Percentiles rank a stretch among this genome's conserved stretches.
These are phyloP conservation scores for Fermentozyma sake DNA, from an alignment of 1,139 yeast genomes.

Conservation along the genomic window DNA sequence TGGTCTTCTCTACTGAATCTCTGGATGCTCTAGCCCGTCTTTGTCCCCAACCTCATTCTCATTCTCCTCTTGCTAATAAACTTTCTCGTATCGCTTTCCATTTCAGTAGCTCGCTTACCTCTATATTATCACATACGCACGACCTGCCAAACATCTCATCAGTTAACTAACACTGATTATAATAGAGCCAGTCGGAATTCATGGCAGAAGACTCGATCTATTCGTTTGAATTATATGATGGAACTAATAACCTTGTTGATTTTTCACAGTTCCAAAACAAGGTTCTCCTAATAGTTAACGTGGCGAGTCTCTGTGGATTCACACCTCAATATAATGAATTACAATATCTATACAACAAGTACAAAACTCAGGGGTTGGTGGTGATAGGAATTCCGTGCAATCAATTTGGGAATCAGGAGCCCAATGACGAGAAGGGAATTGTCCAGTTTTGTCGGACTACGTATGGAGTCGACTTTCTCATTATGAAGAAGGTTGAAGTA, in stretches of 20 bases:
- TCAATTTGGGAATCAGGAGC: conserved; percentile 58
- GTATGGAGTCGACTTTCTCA: conserved; percentile 53
- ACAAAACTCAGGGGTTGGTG: conserved; percentile 25
- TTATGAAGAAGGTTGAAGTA: conserved; percentile 32
- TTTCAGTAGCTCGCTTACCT: no score
- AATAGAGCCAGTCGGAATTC: no score
- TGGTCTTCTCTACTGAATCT: no score
- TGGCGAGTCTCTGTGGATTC: conserved; percentile 44
- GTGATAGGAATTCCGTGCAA: conserved; percentile 43
- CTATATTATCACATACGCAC: no score
- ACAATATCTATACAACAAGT: conserved; percentile 30
- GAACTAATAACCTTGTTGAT: conserved; percentile 5
- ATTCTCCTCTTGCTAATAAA: no score
- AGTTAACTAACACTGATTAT: no score
- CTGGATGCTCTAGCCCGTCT: no score
- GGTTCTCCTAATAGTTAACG: conserved; percentile 39
- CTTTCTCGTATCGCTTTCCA: no score
- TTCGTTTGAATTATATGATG: conserved; percentile 9
- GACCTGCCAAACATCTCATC: no score
- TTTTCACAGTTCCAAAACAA: conserved; percentile 23
- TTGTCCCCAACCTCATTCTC: no score
- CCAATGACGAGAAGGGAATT: conserved; percentile 64
- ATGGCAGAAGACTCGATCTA: conserved; percentile 11
- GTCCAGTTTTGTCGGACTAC: conserved; percentile 57
- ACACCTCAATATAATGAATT: conserved; percentile 39